These are phyloP conservation scores for Podaxis rugospora DNA, from an alignment of 768 basidiomycete species.

Conservation along the genomic window DNA sequence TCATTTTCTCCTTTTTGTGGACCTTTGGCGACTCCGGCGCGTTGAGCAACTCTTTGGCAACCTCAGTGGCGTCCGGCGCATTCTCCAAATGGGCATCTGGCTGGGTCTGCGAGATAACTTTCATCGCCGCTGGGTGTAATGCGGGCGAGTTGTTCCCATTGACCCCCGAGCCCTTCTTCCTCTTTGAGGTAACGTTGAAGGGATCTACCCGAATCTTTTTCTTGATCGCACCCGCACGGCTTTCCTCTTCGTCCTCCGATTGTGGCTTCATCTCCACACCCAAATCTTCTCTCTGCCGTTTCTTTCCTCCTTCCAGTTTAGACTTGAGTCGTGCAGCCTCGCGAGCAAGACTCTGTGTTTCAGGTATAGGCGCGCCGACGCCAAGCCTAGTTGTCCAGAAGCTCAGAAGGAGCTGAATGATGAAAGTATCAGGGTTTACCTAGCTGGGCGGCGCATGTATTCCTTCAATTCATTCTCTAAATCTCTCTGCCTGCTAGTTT, in stretches of 20 bases:
- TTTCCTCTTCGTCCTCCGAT: constrained; percentile 49
- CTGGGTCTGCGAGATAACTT: neutral
- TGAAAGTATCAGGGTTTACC: constrained; percentile 40
- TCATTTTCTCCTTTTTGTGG: constrained; percentile 2
- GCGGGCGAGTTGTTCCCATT: neutral
- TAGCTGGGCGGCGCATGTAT: constrained; percentile 63
- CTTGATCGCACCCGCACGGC: constrained; percentile 50
- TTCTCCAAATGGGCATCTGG: neutral
- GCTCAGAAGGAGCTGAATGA: neutral
- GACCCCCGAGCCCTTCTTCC: constrained; percentile 22
- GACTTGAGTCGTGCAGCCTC: constrained; percentile 62
- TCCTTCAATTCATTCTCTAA: constrained; percentile 58
- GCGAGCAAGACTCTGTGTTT: constrained; percentile 36
- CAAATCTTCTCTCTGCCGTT: constrained; percentile 40
- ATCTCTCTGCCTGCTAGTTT: constrained; percentile 29
- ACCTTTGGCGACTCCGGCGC: neutral
- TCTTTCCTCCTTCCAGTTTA: constrained; percentile 47
- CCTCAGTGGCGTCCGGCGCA: neutral
- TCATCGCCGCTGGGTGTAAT: neutral
- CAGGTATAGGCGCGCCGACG: constrained; percentile 64
- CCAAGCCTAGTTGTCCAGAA: constrained; percentile 48
- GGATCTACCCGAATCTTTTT: constrained; percentile 60
- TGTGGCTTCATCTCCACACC: constrained; percentile 18
- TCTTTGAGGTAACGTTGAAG: constrained; percentile 47
- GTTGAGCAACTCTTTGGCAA: neutral